These are phyloP conservation scores for Spinacia oleracea DNA, from an alignment of 179 eudicot species.

Conservation along the genomic window DNA sequence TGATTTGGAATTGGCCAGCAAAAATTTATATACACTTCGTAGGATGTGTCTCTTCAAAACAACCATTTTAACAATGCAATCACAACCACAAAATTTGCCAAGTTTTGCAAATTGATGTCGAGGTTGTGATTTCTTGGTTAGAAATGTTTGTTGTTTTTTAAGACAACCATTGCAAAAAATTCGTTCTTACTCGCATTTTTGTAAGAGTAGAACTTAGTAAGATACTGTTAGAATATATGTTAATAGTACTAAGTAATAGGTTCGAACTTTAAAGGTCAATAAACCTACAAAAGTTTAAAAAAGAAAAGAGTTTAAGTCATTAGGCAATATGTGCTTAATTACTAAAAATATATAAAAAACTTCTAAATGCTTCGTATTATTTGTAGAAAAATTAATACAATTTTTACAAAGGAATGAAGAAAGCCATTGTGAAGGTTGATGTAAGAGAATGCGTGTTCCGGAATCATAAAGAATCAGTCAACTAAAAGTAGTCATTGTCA, in stretches of 20 bases:
- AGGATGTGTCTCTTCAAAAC: neutral
- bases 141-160: neutral
- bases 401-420: neutral
- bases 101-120: too few relatives aligned
- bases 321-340: neutral
- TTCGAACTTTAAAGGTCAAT: neutral
- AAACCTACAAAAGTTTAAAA: neutral
- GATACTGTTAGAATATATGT: too few relatives aligned
- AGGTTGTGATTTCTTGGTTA: neutral
- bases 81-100: neutral
- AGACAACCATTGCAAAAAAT: too few relatives aligned
- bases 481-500: neutral
- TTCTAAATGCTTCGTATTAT: neutral
- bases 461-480: neutral
- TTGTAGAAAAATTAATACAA: neutral
- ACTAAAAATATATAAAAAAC: too few relatives aligned
- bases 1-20: neutral
- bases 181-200: too few relatives aligned
- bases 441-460: constrained; percentile 10
- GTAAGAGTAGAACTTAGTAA: too few relatives aligned
- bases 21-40: neutral
- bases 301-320: neutral
- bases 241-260: too few relatives aligned
- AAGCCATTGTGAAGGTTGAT: neutral
- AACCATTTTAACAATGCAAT: neutral